Conservation (phyloP, 2,329 filamentous ascomycete genomes). For the Colletotrichum sp. region DNA sequence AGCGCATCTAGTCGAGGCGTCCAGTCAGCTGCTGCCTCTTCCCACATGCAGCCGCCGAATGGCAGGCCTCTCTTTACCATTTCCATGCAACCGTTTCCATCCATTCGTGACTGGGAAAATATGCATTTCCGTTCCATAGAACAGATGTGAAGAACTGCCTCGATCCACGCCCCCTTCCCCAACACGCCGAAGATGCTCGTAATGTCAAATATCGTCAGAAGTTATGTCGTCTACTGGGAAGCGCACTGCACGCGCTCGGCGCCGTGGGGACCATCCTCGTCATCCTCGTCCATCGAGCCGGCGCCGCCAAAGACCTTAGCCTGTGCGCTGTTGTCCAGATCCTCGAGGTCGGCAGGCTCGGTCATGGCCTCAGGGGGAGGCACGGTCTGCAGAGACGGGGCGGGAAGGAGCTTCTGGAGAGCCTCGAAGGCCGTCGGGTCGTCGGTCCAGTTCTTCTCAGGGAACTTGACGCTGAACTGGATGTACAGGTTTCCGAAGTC, state of each 20-base stretch:
- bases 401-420: slow-evolving; percentile 85
- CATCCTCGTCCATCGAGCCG: slow-evolving; percentile 73
- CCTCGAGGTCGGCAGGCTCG: slow-evolving; percentile 86
- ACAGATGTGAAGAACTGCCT: slow-evolving; percentile 19
- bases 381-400: slow-evolving; percentile 64
- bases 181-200: slow-evolving; percentile 24
- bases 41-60: neutral
- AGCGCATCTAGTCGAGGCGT: slow-evolving; percentile 8
- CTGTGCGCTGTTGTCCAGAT: slow-evolving; percentile 74
- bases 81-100: slow-evolving; percentile 22
- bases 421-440: slow-evolving; percentile 75
- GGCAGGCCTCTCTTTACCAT: neutral
- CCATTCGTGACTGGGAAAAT: slow-evolving; percentile 19
- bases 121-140: slow-evolving; percentile 17
- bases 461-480: slow-evolving; percentile 98
- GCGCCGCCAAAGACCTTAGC: slow-evolving; percentile 67
- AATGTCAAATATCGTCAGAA: slow-evolving; percentile 9
- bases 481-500: slow-evolving; percentile 96
- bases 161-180: slow-evolving; percentile 24
- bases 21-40: neutral
- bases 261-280: slow-evolving; percentile 76
- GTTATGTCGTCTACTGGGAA: slow-evolving; percentile 69
- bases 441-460: slow-evolving; percentile 74
- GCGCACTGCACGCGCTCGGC: slow-evolving; percentile 86
- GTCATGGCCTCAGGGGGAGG: slow-evolving; percentile 88